A percentile compares a stretch with the other conserved stretches of the same genome.
phyloP scores from a whole-genome alignment of 805 yeast genomes.

The Kodamaea jinghongensis region DNA sequence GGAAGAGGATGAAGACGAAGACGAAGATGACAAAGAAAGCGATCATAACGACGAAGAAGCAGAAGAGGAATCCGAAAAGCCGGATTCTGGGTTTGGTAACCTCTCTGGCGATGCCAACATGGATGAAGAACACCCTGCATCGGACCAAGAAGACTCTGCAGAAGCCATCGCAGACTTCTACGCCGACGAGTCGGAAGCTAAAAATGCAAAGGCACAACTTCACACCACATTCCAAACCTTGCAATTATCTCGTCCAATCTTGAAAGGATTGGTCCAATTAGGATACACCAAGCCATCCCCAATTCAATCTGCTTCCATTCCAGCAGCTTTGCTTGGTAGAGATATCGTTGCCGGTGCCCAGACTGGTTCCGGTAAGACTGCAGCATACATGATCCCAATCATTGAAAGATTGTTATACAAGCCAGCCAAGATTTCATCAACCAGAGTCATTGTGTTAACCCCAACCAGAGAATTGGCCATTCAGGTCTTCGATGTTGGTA shows the following conservation, averaged over 20 bases:
- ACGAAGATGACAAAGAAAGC: constrained; percentile 22
- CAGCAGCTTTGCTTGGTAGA: constrained; percentile 88
- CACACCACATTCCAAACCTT: constrained; percentile 72
- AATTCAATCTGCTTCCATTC: constrained; percentile 90
- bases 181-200: constrained; percentile 54
- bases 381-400: constrained; percentile 95
- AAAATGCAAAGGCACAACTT: constrained; percentile 43
- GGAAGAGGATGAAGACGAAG: constrained; percentile 27
- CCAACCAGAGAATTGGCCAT: constrained; percentile 98
- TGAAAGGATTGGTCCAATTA: constrained; percentile 75
- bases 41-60: constrained; percentile 31
- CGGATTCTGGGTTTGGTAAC: constrained; percentile 1
- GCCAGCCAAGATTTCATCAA: constrained; percentile 80
- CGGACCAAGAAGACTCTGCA: constrained; percentile 53
- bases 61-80: constrained; percentile 22
- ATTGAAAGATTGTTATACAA: constrained; percentile 88
- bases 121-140: constrained; percentile 16
- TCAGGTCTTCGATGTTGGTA: constrained; percentile 93
- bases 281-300: constrained; percentile 92
- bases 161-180: constrained; percentile 82
- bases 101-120: constrained; percentile 17
- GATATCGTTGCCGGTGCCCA: constrained; percentile 99
- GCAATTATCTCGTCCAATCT: constrained; percentile 83
- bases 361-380: constrained; percentile 99
- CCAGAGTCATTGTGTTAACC: constrained; percentile 85